Evolutionary conservation across 345 rosid species (phyloP), one percentile per base, ranked within the genome.

Genomic region (Linum tenue): DNA sequence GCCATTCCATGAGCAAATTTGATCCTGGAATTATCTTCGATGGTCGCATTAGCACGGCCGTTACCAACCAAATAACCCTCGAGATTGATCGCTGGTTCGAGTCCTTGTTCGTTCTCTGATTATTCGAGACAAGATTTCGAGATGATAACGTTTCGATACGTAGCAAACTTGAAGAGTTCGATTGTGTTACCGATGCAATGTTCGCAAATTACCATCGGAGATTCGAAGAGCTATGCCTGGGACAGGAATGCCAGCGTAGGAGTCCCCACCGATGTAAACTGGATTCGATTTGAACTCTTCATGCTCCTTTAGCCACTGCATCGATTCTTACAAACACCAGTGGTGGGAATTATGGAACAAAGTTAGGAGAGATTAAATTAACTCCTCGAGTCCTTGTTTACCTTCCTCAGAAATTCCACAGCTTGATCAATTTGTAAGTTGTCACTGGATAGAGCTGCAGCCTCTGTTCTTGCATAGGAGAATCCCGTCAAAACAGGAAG

Each of bases 401-500:
- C 95, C 81, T 67, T 82, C 57, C 81, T 77, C 7, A 84, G 79
- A 67, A 88, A 90, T 51, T 79, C 70, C 53, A 75, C 64, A 9
- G 77, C 74, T 37, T 86, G 80, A 7, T 65, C 65, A 68, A 76
- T 69, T 75, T 84, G 90, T 53, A 14, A 65, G 69, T 64, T 72
- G 69, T 90, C 95, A 37, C 91, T 74, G 2, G 81, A 12, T 48
- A 50, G 59, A 39, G 64, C 65, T 41, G 89, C 88, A 39, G 15
- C 37, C 7, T 1, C 37, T 68, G 70, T 80, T 72, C 53, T 76
- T 3, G 91, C 78, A 44, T 79, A 90, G 39, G 97, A 90, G 75
- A 73, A 90, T 39, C 96, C 97, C 40, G 92, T 79, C 35, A 89
- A 89, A 9, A 81, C 85, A 10, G 97, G 97, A 41, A 83, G 76